Conservation (phyloP, 2,329 filamentous ascomycete genomes). For the Cladosporium colombiae region DNA sequence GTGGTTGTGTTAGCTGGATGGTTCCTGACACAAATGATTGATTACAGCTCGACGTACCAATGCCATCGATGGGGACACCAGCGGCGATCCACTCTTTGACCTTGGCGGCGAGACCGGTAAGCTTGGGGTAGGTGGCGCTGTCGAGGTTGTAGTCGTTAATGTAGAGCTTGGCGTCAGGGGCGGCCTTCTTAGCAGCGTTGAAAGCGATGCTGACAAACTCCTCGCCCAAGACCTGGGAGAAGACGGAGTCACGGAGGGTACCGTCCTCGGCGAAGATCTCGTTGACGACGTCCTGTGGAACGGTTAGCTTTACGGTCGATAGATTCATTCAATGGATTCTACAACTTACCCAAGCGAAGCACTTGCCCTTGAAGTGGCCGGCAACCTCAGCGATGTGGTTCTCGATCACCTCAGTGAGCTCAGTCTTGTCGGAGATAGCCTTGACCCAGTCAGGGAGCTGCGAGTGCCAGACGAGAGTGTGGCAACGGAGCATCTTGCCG, state of each 20-base stretch:
- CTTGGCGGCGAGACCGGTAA: slow-evolving; percentile 51
- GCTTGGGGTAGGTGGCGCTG: slow-evolving; percentile 61
- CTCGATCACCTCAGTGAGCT: slow-evolving; percentile 58
- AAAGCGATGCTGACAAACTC: slow-evolving; percentile 71
- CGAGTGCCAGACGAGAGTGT: slow-evolving; percentile 67
- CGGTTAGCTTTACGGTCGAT: not conserved
- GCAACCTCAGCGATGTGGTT: slow-evolving; percentile 62
- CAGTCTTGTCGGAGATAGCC: slow-evolving; percentile 53
- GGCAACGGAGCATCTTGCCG: slow-evolving; percentile 62
- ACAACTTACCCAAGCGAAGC: slow-evolving; percentile 54
- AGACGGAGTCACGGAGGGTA: slow-evolving; percentile 66
- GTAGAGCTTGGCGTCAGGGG: slow-evolving; percentile 69
- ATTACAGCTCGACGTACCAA: slow-evolving; percentile 34
- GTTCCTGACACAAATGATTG: not conserved
- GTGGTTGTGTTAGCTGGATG: not conserved
- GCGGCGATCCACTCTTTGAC: slow-evolving; percentile 65
- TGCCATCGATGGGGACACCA: slow-evolving; percentile 66
- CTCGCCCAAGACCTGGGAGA: slow-evolving; percentile 68
- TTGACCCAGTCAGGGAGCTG: slow-evolving; percentile 58
- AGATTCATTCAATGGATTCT: not conserved
- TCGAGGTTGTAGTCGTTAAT: slow-evolving; percentile 73
- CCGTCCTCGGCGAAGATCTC: slow-evolving; percentile 61
- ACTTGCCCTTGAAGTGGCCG: slow-evolving; percentile 63
- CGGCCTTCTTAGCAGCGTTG: slow-evolving; percentile 50
- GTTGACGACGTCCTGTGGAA: slow-evolving; percentile 61